Conservation (phyloP, 768 basidiomycete genomes). For the Hericium alpestre region DNA sequence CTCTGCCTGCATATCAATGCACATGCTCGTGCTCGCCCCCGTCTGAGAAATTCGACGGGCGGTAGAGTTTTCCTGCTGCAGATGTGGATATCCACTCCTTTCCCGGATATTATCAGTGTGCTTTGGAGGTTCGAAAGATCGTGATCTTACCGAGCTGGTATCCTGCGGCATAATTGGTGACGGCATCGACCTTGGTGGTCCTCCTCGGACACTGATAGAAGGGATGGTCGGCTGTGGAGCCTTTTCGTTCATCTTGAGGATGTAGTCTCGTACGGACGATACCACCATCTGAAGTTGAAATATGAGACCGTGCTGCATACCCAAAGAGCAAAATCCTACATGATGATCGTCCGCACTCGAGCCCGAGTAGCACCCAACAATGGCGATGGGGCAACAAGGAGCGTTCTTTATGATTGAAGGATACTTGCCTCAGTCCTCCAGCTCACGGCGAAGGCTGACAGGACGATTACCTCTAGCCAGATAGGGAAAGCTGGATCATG, state of each 20-base stretch:
- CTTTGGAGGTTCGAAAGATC: neutral
- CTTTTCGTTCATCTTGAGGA: conserved; percentile 41
- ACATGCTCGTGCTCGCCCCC: conserved; percentile 8
- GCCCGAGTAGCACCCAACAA: conserved; percentile 72
- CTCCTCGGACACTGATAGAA: neutral
- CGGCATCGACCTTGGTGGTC: conserved; percentile 11
- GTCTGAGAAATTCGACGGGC: conserved; percentile 10
- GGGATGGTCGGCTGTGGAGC: conserved; percentile 7
- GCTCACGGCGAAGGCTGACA: neutral
- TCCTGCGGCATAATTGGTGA: conserved; percentile 9
- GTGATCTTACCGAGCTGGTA: conserved; percentile 7
- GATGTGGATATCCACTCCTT: conserved; percentile 9
- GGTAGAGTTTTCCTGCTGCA: conserved; percentile 11
- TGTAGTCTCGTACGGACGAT: conserved; percentile 56
- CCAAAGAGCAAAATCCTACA: conserved; percentile 30
- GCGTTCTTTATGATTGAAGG: conserved; percentile 44
- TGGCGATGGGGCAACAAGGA: conserved; percentile 72
- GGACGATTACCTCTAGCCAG: conserved; percentile 57
- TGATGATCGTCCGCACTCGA: conserved; percentile 73
- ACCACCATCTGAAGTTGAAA: conserved; percentile 41
- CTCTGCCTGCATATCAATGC: neutral
- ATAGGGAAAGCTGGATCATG: conserved; percentile 60
- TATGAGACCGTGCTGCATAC: neutral
- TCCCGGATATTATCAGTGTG: neutral
- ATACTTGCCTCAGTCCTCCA: conserved; percentile 1